Percentiles rank a stretch among this genome's conserved stretches.
Evolutionary conservation across 2,329 filamentous ascomycete species (phyloP).

Genomic region (Colletotrichum lini): DNA sequence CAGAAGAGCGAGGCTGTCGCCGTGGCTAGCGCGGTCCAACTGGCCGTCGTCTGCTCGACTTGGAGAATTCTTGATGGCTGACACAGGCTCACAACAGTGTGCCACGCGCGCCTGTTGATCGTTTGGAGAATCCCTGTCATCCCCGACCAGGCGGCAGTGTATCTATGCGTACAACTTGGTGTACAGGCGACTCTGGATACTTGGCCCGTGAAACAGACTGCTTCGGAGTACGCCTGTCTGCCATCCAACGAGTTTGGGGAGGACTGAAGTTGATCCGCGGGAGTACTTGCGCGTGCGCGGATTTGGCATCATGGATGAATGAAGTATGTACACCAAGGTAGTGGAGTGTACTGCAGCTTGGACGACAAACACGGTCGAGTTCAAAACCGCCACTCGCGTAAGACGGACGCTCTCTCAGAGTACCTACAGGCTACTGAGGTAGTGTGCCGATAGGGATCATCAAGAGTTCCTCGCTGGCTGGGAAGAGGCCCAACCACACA

Average conservation of each 20-base stretch:
- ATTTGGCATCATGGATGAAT: too few relatives aligned
- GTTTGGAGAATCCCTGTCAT: constrained; percentile 36
- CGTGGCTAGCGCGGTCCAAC: constrained; percentile 18
- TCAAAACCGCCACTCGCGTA: constrained; percentile 24
- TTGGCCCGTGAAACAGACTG: constrained; percentile 1
- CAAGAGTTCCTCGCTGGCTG: background rate
- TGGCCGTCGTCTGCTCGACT: background rate
- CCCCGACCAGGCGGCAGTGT: background rate
- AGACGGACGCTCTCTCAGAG: background rate
- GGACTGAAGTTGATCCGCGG: background rate
- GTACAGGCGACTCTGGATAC: constrained; percentile 4
- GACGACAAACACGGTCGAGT: constrained; percentile 2
- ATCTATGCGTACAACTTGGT: background rate
- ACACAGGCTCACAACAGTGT: background rate
- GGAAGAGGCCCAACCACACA: constrained; percentile 20
- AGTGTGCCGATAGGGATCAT: constrained; percentile 8
- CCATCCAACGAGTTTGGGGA: background rate
- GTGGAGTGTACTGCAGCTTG: background rate
- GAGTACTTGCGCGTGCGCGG: background rate
- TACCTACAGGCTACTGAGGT: too few relatives aligned
- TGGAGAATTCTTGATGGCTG: background rate
- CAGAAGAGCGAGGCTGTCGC: constrained; percentile 14
- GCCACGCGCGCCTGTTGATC: constrained; percentile 23
- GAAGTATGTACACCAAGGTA: too few relatives aligned
- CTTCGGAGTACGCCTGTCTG: background rate